These are phyloP conservation scores for Ganoderma leucocontextum DNA, from an alignment of 1,284 basidiomycete genomes.

Conservation along the genomic window DNA sequence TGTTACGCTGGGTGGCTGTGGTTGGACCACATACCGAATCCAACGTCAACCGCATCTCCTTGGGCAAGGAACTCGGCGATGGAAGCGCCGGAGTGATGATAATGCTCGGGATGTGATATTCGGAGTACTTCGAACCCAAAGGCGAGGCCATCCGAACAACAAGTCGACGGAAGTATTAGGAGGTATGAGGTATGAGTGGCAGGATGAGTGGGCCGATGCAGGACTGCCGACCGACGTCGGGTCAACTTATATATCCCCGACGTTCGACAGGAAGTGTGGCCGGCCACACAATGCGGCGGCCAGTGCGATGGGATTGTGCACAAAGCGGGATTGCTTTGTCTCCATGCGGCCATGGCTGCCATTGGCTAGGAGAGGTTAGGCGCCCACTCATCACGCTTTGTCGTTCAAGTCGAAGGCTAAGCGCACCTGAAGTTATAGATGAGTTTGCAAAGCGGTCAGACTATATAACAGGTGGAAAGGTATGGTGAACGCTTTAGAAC, in stretches of 20 bases:
- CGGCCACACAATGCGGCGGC: conserved; percentile 4
- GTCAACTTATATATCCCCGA: conserved; percentile 6
- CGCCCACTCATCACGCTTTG: background rate
- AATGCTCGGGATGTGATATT: conserved; percentile 22
- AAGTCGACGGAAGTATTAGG: background rate
- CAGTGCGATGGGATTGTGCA: background rate
- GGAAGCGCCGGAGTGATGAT: conserved; percentile 31
- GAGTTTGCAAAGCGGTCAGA: conserved; percentile 6
- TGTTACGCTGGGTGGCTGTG: background rate
- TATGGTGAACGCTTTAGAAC: background rate
- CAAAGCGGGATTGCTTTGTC: conserved; percentile 7
- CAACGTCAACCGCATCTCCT: conserved; percentile 27
- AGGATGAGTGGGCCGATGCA: background rate
- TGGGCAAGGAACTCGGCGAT: conserved; percentile 27
- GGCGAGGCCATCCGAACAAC: conserved; percentile 14
- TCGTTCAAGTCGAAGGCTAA: background rate
- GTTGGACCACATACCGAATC: conserved; percentile 20
- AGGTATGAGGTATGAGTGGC: background rate
- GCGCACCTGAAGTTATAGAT: background rate
- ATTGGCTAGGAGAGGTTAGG: background rate
- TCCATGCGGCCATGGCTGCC: background rate
- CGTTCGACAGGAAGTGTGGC: background rate
- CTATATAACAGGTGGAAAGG: background rate
- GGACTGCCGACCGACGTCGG: background rate
- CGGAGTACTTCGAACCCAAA: background rate